phyloP scores from a whole-genome alignment of 148 eudicot genomes.

The Salicornia ramosissima region DNA sequence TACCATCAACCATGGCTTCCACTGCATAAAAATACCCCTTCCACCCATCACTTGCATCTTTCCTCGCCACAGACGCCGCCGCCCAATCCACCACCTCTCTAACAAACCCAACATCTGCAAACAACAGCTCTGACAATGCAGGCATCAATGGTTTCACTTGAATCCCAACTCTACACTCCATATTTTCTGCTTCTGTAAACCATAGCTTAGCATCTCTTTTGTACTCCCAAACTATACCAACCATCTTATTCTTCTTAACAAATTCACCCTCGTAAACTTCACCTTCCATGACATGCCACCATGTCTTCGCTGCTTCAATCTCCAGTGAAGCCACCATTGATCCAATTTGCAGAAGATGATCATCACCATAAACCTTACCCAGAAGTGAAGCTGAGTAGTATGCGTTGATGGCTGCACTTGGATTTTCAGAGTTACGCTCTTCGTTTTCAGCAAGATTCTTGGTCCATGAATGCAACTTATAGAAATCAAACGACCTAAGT shows the following conservation, averaged over 20 bases:
- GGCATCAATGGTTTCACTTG: conserved; percentile 16
- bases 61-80: neutral
- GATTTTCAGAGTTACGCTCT: neutral
- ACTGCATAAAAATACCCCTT: conserved; percentile 10
- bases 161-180: neutral
- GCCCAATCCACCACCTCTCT: conserved; percentile 1
- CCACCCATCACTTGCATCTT: neutral
- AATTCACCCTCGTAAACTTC: neutral
- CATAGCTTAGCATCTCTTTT: conserved; percentile 8
- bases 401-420: neutral
- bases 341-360: neutral
- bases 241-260: conserved; percentile 5
- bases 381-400: conserved; percentile 18
- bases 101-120: conserved; percentile 12
- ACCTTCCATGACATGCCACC: conserved; percentile 21
- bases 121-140: conserved; percentile 10
- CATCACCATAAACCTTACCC: conserved; percentile 17
- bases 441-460: neutral
- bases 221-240: neutral
- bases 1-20: conserved; percentile 6
- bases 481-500: conserved; percentile 14
- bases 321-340: conserved; percentile 12
- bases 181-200: neutral
- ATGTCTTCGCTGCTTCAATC: conserved; percentile 14
- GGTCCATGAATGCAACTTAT: conserved; percentile 12